Base-by-base conservation (phyloP, 2,329 filamentous ascomycete genomes). In the Aspergillus sp. region DNA sequence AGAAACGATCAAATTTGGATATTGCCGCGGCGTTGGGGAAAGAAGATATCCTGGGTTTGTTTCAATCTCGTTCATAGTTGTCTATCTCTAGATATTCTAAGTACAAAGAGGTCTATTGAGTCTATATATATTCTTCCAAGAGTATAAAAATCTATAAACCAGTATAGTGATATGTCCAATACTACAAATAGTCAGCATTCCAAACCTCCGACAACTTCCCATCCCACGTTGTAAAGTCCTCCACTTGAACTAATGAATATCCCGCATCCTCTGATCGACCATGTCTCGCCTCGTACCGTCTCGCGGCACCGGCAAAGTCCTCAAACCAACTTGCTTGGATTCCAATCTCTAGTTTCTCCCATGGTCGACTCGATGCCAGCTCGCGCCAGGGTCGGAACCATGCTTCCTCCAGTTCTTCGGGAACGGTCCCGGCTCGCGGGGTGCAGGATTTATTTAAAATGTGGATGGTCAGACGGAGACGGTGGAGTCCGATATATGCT, bases 201-300 rank as follows among this genome's bases (percentile, higher is more conserved):
- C 40, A 42, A 30, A 42, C 28, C 11, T 42, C 40, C 10, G 33
- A 37, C 40, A 42, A 27, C 10, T 37, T 42, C 13, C 40, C 40
- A 33, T 42, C 40, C 40, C 40, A 42, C 7, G 40, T 42, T 13
- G 40, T 42, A n/a, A 37, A 42, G 13, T 42, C 40, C 13, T 42
- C 40, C 10, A 42, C 34, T 8, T 36, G 40, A 6, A 37, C 28
- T 19, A 42, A 10, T 6, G 27, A 30, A 13, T 37, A 37, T 11
- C 34, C 28, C n/a, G 34, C 6, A 33, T 34, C 39, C 5, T 27
- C 34, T 13, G 12, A 7, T 6, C 10, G 27, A 2, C 34, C 34
- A 28, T 37, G 26, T 8, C 28, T 42, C 6, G 11, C 27, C 19
- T n/a, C 33, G 33, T 34, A 42, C 37, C 40, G 33, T 19, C 13